These are phyloP conservation scores for Torrubiellomyces zombiae DNA, from an alignment of 2,329 filamentous ascomycete species.

Conservation along the genomic window DNA sequence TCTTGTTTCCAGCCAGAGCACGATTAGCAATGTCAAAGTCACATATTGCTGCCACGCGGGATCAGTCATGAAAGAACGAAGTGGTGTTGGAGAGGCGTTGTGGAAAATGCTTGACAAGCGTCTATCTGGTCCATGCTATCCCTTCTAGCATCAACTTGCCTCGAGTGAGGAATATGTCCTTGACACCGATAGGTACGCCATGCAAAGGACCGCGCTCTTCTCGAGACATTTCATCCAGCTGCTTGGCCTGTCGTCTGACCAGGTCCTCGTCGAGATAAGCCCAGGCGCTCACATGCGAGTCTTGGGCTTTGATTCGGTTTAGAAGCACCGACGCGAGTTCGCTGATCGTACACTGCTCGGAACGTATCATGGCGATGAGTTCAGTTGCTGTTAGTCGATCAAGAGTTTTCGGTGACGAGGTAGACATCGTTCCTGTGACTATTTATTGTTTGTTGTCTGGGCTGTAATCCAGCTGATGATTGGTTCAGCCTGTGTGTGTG, in stretches of 20 bases:
- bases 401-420: too few relatives aligned
- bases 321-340: too few relatives aligned
- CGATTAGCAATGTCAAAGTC: conserved; percentile 27
- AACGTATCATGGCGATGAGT: too few relatives aligned
- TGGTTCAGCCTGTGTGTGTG: too few relatives aligned
- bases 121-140: not conserved
- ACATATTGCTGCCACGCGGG: conserved; percentile 28
- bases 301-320: conserved; percentile 23
- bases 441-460: too few relatives aligned
- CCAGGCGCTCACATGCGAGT: conserved; percentile 32
- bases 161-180: conserved; percentile 42
- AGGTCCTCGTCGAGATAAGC: conserved; percentile 25
- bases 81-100: conserved; percentile 41
- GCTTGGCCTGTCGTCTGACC: conserved; percentile 31
- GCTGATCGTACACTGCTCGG: too few relatives aligned
- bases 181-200: conserved; percentile 40
- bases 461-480: too few relatives aligned
- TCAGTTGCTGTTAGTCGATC: not conserved
- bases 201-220: conserved; percentile 36
- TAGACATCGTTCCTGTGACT: too few relatives aligned
- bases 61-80: conserved; percentile 33
- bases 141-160: conserved; percentile 15
- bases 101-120: not conserved
- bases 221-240: conserved; percentile 30
- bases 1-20: conserved; percentile 16